Conservation (phyloP, 441 rosid species). For the Adansonia grandidieri region DNA sequence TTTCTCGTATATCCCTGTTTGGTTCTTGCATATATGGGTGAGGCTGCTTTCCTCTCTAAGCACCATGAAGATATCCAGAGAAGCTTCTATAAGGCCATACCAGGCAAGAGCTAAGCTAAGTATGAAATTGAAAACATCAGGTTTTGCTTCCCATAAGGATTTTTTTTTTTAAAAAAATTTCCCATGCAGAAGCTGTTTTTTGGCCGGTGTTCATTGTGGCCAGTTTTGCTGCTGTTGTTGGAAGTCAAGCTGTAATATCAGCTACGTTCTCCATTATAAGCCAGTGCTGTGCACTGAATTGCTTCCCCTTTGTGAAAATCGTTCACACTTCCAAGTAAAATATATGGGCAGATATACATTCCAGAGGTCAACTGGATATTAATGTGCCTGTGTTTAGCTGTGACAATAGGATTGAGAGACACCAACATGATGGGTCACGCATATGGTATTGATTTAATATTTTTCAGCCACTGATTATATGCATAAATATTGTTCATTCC, state of each 20-base stretch:
- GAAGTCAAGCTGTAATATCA: constrained; percentile 83
- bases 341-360: constrained; percentile 72
- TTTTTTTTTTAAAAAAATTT: not conserved
- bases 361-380: constrained; percentile 82
- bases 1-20: constrained; percentile 66
- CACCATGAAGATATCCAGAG: constrained; percentile 72
- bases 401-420: constrained; percentile 66
- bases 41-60: constrained; percentile 72
- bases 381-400: constrained; percentile 68
- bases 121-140: not conserved
- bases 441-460: constrained; percentile 43
- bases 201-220: constrained; percentile 84
- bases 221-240: constrained; percentile 70
- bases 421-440: constrained; percentile 76
- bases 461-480: not conserved
- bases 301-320: constrained; percentile 71
- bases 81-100: constrained; percentile 84
- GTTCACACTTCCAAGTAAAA: constrained; percentile 75
- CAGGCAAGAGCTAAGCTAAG: constrained; percentile 50
- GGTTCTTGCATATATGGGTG: constrained; percentile 77
- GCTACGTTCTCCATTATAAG: constrained; percentile 83
- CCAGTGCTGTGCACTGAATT: constrained; percentile 69
- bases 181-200: constrained; percentile 61
- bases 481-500: constrained; percentile 12
- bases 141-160: constrained; percentile 15